Evolutionary conservation across 257 asterid species (phyloP).

Genomic region (Leptodermis oblonga): DNA sequence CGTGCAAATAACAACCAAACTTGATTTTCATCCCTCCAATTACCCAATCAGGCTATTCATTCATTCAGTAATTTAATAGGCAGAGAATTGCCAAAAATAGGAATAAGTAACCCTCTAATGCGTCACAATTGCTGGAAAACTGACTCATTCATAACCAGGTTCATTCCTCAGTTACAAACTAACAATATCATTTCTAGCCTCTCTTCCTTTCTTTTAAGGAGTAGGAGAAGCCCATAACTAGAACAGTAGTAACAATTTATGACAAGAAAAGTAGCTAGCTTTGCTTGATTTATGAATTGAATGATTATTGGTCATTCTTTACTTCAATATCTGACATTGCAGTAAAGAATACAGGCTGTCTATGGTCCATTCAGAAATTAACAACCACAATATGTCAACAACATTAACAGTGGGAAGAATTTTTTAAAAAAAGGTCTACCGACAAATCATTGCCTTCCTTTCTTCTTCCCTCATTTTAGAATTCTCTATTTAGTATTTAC

Average conservation of each 20-base stretch:
- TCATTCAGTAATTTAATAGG: too few relatives aligned
- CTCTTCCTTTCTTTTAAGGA: neutral
- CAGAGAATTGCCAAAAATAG: too few relatives aligned
- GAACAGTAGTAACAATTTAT: constrained; percentile 3
- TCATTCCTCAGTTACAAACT: too few relatives aligned
- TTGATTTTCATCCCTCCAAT: too few relatives aligned
- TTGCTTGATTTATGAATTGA: neutral
- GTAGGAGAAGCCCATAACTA: neutral
- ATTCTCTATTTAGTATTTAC: neutral
- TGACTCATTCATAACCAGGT: neutral
- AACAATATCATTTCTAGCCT: too few relatives aligned
- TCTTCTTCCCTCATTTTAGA: neutral
- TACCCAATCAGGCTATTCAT: neutral
- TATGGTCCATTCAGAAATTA: constrained; percentile 2
- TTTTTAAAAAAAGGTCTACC: neutral
- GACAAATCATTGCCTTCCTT: neutral
- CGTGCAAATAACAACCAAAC: neutral
- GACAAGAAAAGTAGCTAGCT: constrained; percentile 3
- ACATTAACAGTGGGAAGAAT: too few relatives aligned
- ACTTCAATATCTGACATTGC: neutral
- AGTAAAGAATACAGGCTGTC: constrained; percentile 11
- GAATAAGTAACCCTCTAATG: too few relatives aligned
- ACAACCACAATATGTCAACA: neutral
- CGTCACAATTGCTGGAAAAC: too few relatives aligned
- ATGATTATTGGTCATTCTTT: neutral